Evolutionary conservation across 2,329 filamentous ascomycete species (phyloP), one percentile per base, ranked within the genome.

Genomic region (Fusarium sp.): DNA sequence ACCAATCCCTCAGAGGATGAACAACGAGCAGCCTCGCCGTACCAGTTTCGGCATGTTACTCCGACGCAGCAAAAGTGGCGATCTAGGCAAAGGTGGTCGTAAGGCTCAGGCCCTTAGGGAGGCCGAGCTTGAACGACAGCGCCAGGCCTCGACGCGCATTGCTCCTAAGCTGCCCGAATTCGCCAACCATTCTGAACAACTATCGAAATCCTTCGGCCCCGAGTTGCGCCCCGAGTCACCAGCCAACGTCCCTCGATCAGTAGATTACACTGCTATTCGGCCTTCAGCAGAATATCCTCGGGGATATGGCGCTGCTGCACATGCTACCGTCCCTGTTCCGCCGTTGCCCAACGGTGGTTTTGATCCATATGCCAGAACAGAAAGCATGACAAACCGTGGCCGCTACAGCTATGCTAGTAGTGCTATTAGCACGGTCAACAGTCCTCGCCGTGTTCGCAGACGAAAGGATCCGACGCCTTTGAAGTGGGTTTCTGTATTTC

Each of bases 381-480:
- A 97, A 85, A 98, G 95, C 87, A 98, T 98, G 94, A 95, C 95
- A 76, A 92, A 98, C 83, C 94, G 96, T 76, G 95, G 95, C 68
- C 93, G 96, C 74, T 97, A 97, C 84, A 98, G 95, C 85, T 98
- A 98, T 84, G 95, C 95, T 64, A 97, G 93, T 85, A 97, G 93
- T 83, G 92, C 93, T 60, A 90, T 95, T 75, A 97, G 94, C 86
- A 93, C 94, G 68, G 91, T 97, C 85, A 97, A 97, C 85, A 97
- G 93, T 82, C 95, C 96, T 72, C 91, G 96, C 75, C 91, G 95
- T 80, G 92, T 98, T 75, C 91, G 96, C 78, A 92, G 95, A 86
- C 92, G 96, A 85, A 98, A 97, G 87, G 96, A 99, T 80, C 96
- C 96, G 14, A 98, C 95, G 16, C 95, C 96, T 2, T 97, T 98